Base-by-base conservation (phyloP, 2,329 filamentous ascomycete genomes). In the Nigrograna mackinnonii region DNA sequence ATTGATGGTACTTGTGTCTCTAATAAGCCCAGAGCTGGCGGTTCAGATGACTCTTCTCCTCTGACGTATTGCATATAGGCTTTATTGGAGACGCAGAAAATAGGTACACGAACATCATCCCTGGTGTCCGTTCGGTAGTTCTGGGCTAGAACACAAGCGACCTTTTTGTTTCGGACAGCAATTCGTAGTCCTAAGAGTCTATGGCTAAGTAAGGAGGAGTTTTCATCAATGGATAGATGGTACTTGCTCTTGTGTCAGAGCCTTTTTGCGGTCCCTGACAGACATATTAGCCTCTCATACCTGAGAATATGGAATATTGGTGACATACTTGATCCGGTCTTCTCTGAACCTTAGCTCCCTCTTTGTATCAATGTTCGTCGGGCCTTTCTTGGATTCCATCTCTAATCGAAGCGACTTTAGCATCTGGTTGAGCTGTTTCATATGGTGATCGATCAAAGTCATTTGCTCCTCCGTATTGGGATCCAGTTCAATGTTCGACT, bases 31-130 rank as follows among this genome's bases (percentile, higher is more conserved):
- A 62, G 44, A 4, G 24, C 36, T 0, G 54, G 47, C 1, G 20
- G 13, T 3, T 47, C 28, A 0, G 17, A 33, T 3, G 28, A 33
- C n/a, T 44, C 12, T 18, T 43, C 46, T 7, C 45, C 48, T 7
- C 40, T 21, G 1, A 52, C 18, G 24, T 60, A 41, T 4, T 36
- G 33, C 44, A 51, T 53, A 32, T 58, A 60, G 6, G 48, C 49
- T 0, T 11, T 24, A 20, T 60, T 62, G 1, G 46, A 51, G 1
- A 60, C 45, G n/a, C 57, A 60, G 20, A 50, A 60, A 0, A 50
- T 22, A 3, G 54, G 47, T 1, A 50, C 44, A 0, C 32, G 33
- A 3, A n/a, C 36, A 7, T 43, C 41, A 19, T 54, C 50, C 7
- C 36, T 39, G 2, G 49, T 49, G 18, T 49, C 41, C 6, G 30